These are phyloP conservation scores for Sporothrix pallida DNA, from an alignment of 2,329 filamentous ascomycete genomes.

Conservation along the genomic window DNA sequence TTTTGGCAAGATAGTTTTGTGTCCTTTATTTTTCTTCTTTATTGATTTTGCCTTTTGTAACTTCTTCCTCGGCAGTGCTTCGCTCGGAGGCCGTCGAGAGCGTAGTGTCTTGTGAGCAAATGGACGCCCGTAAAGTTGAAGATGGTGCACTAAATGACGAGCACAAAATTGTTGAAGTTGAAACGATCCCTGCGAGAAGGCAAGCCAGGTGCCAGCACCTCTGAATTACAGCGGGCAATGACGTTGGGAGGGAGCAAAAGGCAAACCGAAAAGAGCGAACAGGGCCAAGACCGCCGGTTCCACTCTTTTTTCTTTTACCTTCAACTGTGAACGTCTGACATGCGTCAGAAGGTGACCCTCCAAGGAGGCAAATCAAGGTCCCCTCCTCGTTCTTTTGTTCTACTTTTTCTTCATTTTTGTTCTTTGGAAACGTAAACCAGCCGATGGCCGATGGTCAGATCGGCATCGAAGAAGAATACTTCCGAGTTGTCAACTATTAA, in stretches of 20 bases:
- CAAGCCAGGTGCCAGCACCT: not conserved
- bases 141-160: constrained; percentile 10
- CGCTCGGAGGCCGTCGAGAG: not conserved
- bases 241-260: not conserved
- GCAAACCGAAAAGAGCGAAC: not conserved
- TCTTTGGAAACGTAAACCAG: not conserved
- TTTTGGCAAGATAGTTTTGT: too few species aligned
- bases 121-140: not conserved
- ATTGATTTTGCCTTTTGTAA: not conserved
- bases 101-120: not conserved
- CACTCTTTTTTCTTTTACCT: not conserved
- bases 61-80: not conserved
- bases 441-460: not conserved
- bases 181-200: not conserved
- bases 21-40: not conserved
- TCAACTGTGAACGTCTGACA: not conserved
- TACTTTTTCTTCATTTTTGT: not conserved
- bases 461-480: constrained; percentile 8
- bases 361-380: constrained; percentile 12
- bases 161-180: not conserved
- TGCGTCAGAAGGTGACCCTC: not conserved
- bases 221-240: not conserved
- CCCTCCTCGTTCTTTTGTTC: not conserved
- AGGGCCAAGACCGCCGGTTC: not conserved
- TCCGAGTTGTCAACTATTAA: not conserved